Evolutionary conservation across 768 basidiomycete species (phyloP), one percentile per base, ranked within the genome.

Genomic region (Russula emetica): DNA sequence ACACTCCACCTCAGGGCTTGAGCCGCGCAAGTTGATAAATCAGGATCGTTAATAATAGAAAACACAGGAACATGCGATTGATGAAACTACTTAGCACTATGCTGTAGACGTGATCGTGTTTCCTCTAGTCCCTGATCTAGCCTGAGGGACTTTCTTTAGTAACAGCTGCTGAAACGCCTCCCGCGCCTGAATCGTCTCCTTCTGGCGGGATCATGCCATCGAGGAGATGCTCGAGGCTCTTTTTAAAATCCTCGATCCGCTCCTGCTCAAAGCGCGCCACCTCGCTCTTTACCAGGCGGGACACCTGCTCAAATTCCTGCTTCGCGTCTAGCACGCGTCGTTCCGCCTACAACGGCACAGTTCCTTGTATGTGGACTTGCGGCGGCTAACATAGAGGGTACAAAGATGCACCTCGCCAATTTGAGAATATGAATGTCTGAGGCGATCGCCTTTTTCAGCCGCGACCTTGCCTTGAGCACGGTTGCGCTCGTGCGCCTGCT

Each of bases 241-340:
- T 79, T 75, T 94, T 95, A 75, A 98, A 97, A 72, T 98, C 96
- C 54, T 92, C 90, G 28, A 98, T 82, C 49, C 95, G 84, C 75
- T 97, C 96, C 71, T 86, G 84, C 76, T 99, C 96, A 71, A 98
- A 98, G 49, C 96, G 80, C 5, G 85, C 85, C 67, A 94, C 84
- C 76, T 99, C 97, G 5, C 83, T 77, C 75, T 98, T 98, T 69
- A 94, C 86, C 22, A 97, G 77, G 67, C 88, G 88, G 22, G 93
- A 92, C 14, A 88, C 87, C 24, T 89, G 83, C 50, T 98, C 95
- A 71, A 90, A 99, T 67, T 97, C 96, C 56, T 85, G 84, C 71
- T 89, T 92, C 0, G 89, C 82, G 53, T 96, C 93, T 50, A 90
- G 74, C 5, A 89, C 86, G 22, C 87, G 84, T 56, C 92, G 82